Conservation (phyloP, 2,329 filamentous ascomycete genomes). For the Colletotrichum caudatum region DNA sequence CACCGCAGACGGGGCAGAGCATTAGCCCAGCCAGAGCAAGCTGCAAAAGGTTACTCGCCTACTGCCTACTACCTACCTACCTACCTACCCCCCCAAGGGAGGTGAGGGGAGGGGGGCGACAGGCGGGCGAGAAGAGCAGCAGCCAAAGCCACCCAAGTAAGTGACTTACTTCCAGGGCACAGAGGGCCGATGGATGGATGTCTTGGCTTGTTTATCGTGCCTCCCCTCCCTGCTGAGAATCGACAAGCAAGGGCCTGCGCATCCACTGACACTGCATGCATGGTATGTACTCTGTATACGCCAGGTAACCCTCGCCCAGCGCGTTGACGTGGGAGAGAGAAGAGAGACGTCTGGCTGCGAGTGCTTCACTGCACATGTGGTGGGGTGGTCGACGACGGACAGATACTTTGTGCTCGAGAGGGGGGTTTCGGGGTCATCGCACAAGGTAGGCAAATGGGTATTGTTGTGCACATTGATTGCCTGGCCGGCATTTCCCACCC, state of each 20-base stretch:
- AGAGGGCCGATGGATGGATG: not conserved
- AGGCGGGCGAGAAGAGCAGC: not conserved
- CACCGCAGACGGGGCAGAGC: not conserved
- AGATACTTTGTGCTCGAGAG: not conserved
- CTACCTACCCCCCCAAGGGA: slow-evolving; percentile 1
- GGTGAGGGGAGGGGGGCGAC: not conserved
- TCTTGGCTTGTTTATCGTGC: slow-evolving; percentile 12
- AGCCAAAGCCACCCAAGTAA: not conserved
- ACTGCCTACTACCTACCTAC: too few species aligned
- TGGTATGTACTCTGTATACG: too few species aligned
- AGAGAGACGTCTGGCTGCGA: slow-evolving; percentile 7
- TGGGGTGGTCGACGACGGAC: not conserved
- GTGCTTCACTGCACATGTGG: not conserved
- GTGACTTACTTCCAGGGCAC: slow-evolving; percentile 8
- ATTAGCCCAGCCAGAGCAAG: slow-evolving; percentile 7
- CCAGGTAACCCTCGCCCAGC: slow-evolving; percentile 7
- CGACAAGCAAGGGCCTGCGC: slow-evolving; percentile 15
- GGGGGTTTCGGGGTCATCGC: not conserved
- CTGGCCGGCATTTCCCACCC: slow-evolving; percentile 12
- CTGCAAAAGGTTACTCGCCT: not conserved
- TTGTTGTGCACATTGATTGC: not conserved
- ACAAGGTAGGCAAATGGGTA: not conserved
- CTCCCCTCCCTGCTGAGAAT: slow-evolving; percentile 4
- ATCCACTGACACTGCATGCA: not conserved
- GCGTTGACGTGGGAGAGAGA: slow-evolving; percentile 13